Conservation (phyloP, 495 filamentous ascomycete genomes). For the Sordaria brevicollis region DNA sequence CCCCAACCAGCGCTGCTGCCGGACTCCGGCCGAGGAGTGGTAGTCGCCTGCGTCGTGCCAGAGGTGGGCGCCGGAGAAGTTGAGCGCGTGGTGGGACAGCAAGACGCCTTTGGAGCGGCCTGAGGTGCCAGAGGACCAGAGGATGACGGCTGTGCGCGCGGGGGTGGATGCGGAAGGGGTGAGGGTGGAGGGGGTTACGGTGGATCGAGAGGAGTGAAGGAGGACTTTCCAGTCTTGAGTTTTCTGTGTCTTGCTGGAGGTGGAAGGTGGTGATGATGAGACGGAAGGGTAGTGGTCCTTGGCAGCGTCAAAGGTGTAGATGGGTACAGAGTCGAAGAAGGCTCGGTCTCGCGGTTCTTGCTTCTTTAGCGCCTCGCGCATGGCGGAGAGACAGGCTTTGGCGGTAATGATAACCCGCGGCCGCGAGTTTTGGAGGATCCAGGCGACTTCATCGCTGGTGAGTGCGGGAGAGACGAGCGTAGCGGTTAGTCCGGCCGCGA, state of each 20-base stretch:
- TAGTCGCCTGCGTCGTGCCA: constrained; percentile 28
- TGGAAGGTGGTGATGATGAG: not conserved
- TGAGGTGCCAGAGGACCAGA: constrained; percentile 80
- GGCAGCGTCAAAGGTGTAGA: constrained; percentile 16
- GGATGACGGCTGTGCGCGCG: constrained; percentile 39
- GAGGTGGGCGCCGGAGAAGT: constrained; percentile 16
- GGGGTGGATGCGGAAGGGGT: constrained; percentile 2
- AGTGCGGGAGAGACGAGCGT: constrained; percentile 25
- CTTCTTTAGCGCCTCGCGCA: constrained; percentile 14
- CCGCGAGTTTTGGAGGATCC: constrained; percentile 24
- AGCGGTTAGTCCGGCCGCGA: constrained; percentile 22
- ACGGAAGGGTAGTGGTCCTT: constrained; percentile 15
- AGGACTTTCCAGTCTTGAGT: constrained; percentile 13
- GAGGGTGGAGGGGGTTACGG: not conserved
- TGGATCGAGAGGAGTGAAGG: not conserved
- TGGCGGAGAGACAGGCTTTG: constrained; percentile 15
- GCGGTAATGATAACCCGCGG: constrained; percentile 24
- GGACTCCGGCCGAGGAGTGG: constrained; percentile 13
- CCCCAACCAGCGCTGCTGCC: constrained; percentile 44
- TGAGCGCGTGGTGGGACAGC: constrained; percentile 49
- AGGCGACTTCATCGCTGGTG: constrained; percentile 23
- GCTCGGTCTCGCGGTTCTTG: constrained; percentile 6
- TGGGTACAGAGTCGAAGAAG: constrained; percentile 12
- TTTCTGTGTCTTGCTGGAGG: not conserved
- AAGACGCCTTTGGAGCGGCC: constrained; percentile 75